Evolutionary conservation across 2,329 filamentous ascomycete species (phyloP), one percentile per base, ranked within the genome.

Genomic region (Bipolaris cookei): DNA sequence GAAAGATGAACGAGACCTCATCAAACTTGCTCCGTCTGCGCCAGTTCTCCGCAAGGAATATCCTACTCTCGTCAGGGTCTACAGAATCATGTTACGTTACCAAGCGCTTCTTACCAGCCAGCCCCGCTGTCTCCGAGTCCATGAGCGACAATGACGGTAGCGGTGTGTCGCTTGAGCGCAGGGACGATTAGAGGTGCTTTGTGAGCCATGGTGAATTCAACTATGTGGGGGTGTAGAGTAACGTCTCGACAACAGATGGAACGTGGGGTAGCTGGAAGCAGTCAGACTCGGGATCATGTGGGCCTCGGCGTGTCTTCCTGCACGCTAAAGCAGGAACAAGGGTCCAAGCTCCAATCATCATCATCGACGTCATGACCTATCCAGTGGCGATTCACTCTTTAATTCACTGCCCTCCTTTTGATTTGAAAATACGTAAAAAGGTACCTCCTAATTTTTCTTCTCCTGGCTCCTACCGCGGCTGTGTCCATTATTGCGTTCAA

Each of bases 71-170:
- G 38, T 73, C 45, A 74, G 66, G 21, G 48, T 54, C 32, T 28
- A 37, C 8, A 28, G 25, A 38, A 7, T 25, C 23, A 51, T 28
- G 21, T 23, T 32, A n/a, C 32, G 20, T 23, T 32, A 13, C 21
- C 20, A 38, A 34, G n/a, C 25, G 42, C 28, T 16, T 65, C 75
- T 69, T 77, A 88, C 93, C 91, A 94, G 66, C 90, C 90, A 65
- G 86, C 82, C 41, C 90, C 90, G 28, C 77, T 81, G 75, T 98
- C 95, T 62, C 95, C 95, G 37, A 99, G 82, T 13, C 95, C 95
- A 76, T 99, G 95, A 50, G 91, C 84, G 78, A 97, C 92, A 70
- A 99, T 98, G 69, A 98, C 90, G 3, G 94, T 97, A 21, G 92
- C 92, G 35, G 95, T 97, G 79, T 98, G 95, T 73, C 86, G 87